Base-by-base conservation (phyloP, 768 basidiomycete genomes). In the Xerocomellus intermedius region DNA sequence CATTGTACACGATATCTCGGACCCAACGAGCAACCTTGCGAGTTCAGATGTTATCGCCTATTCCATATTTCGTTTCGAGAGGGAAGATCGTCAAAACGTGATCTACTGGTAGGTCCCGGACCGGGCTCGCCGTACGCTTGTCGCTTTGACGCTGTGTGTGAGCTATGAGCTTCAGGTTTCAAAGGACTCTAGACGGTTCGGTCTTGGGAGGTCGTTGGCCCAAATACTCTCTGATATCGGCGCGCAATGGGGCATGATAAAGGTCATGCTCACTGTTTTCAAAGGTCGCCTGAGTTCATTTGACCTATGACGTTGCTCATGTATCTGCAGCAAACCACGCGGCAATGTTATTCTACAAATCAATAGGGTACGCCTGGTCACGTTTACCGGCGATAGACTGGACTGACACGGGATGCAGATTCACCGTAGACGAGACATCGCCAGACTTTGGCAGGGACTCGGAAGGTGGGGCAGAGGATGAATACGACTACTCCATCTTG, bases 91-190 rank as follows among this genome's bases (percentile, higher is more conserved):
- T 5, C 76, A 82, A 55, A 71, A 82, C 52, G 69, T 89, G 4
- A 47, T 90, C 4, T 94, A 93, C 65, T 92, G 89, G 91, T 90
- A 61, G 26, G 68, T 61, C 21, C n/a, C 17, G 16, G 30, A 39
- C 37, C 36, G 39, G 28, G 38, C 32, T 55, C 26, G 50, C 17
- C 1, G 22, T n/a, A n/a, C 21, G 38, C 21, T 28, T 21, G 17
- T 37, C 43, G 32, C 38, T 13, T 45, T 55, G 48, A 57, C 30
- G 41, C 32, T 13, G 26, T 8, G 12, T 10, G 39, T 28, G 54
- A 93, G 91, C 66, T 94, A 94, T 65, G 91, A 94, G 48, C 70
- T 92, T 4, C 91, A 94, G 63, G 79, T 92, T 3, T 69, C 74
- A 0, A 46, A 69, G 36, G 42, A 60, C 2, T 69, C 62, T 14